Conservation (phyloP, 208 protist genomes). For the Leptomonas pyrrhocoris region DNA sequence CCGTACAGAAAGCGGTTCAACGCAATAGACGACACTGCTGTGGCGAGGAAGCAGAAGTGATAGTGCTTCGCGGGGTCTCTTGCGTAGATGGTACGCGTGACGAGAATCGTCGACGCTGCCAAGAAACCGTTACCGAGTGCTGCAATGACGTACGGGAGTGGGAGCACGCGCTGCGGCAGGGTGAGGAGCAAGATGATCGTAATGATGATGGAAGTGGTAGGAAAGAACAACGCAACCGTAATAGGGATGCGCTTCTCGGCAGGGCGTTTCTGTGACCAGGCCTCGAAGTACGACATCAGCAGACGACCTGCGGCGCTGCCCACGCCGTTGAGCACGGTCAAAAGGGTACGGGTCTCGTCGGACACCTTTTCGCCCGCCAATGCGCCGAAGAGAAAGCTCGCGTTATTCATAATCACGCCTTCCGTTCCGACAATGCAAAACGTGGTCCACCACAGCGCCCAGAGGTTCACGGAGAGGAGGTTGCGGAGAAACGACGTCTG, state of each 20-base stretch:
- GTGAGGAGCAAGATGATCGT: slow-evolving; percentile 48
- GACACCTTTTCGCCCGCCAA: slow-evolving; percentile 25
- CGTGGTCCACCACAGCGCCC: slow-evolving; percentile 45
- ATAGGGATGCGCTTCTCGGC: slow-evolving; percentile 60
- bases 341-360: slow-evolving; percentile 30
- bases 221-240: slow-evolving; percentile 46
- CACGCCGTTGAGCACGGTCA: slow-evolving; percentile 52
- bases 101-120: slow-evolving; percentile 50
- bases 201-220: slow-evolving; percentile 41
- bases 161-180: slow-evolving; percentile 36
- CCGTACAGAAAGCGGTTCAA: slow-evolving; percentile 71
- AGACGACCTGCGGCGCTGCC: slow-evolving; percentile 56
- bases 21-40: slow-evolving; percentile 39
- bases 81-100: slow-evolving; percentile 69
- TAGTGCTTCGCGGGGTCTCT: slow-evolving; percentile 77
- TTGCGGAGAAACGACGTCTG: slow-evolving; percentile 51
- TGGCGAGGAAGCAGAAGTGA: slow-evolving; percentile 56
- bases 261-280: slow-evolving; percentile 46
- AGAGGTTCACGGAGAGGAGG: slow-evolving; percentile 39
- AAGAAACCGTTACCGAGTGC: slow-evolving; percentile 65
- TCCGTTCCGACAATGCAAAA: slow-evolving; percentile 47
- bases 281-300: slow-evolving; percentile 53
- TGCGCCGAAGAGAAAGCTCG: slow-evolving; percentile 45
- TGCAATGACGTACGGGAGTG: slow-evolving; percentile 55
- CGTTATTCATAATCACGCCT: slow-evolving; percentile 60